Evolutionary conservation across 371 early-diverging fungal species (phyloP), one percentile per base, ranked within the genome.

Genomic region (Dichotomocladium elegans): DNA sequence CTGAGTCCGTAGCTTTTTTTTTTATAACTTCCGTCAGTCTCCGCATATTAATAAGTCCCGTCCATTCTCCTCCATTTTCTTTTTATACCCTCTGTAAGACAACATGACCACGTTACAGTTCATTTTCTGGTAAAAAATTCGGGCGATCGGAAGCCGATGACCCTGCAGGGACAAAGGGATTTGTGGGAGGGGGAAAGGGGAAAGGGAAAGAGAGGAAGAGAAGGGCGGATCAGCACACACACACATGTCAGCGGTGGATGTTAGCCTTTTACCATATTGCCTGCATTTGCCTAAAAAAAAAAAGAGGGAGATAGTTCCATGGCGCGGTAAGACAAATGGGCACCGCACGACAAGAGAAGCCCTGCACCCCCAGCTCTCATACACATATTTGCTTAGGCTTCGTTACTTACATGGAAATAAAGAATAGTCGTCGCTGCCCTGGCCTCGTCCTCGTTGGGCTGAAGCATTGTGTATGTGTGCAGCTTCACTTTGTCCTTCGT

Each of bases 41-140:
- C n/a, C n/a, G n/a, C n/a, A n/a, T n/a, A n/a, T n/a, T n/a, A n/a
- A n/a, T n/a, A n/a, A n/a, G n/a, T n/a, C n/a, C n/a, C n/a, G n/a
- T n/a, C n/a, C n/a, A n/a, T n/a, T n/a, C n/a, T n/a, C n/a, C n/a
- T n/a, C n/a, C n/a, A n/a, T n/a, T n/a, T n/a, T n/a, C n/a, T n/a
- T n/a, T n/a, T n/a, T 21, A 64, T 80, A 86, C 83, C 98, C 97
- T 62, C 98, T 79, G 53, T 98, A 98, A 9, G 95, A 94, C 12
- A 96, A 71, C 93, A 96, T 91, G 42, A 94, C 87, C 12, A 98
- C 85, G 62, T 98, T 96, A 70, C 85, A 85, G 21, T 80, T 74
- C 24, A 80, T 76, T 47, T 64, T 61, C 15, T 74, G 66, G 54
- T 87, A 70, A 47, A 96, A 72, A 9, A 81, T 60, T 53, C 82